These are phyloP conservation scores for Coccomyxa subellipsoidea DNA, from an alignment of 163 green algal species.

Conservation along the genomic window DNA sequence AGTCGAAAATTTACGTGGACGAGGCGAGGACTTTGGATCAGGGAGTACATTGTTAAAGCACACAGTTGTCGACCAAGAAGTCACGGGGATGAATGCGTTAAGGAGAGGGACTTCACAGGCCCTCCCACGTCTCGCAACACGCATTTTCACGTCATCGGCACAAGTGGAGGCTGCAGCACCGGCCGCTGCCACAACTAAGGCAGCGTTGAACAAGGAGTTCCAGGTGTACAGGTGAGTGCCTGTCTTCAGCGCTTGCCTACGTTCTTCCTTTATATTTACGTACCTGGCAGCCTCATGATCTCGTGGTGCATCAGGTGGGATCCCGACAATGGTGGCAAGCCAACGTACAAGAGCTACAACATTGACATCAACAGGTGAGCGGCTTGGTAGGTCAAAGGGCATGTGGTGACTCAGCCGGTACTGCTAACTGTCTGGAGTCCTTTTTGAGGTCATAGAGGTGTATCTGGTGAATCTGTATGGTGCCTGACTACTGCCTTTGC, in stretches of 20 bases:
- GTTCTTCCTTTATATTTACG: not conserved
- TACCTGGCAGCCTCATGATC: not conserved
- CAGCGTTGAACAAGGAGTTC: constrained; percentile 20
- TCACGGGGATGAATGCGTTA: not conserved
- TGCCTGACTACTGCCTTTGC: not conserved
- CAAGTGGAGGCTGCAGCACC: not conserved
- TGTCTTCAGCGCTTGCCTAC: not conserved
- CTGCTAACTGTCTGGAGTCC: not conserved
- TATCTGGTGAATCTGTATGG: too few relatives aligned
- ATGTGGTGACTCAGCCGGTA: not conserved
- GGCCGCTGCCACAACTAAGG: constrained; percentile 3
- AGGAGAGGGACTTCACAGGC: not conserved
- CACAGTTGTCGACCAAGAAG: not conserved
- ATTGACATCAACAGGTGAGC: constrained; percentile 90
- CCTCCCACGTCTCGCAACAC: not conserved
- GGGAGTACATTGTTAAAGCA: not conserved
- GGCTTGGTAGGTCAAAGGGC: not conserved
- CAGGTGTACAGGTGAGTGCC: constrained; percentile 51
- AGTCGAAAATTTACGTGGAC: too few relatives aligned
- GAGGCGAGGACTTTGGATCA: not conserved
- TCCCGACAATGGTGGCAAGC: constrained; percentile 75
- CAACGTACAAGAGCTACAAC: constrained; percentile 88
- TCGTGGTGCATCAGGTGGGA: constrained; percentile 50
- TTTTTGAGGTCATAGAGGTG: too few relatives aligned
- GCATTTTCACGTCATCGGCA: not conserved